Evolutionary conservation across 108 stramenopile species (phyloP).

Genomic region (Pseudonitzschia delicatissima): DNA sequence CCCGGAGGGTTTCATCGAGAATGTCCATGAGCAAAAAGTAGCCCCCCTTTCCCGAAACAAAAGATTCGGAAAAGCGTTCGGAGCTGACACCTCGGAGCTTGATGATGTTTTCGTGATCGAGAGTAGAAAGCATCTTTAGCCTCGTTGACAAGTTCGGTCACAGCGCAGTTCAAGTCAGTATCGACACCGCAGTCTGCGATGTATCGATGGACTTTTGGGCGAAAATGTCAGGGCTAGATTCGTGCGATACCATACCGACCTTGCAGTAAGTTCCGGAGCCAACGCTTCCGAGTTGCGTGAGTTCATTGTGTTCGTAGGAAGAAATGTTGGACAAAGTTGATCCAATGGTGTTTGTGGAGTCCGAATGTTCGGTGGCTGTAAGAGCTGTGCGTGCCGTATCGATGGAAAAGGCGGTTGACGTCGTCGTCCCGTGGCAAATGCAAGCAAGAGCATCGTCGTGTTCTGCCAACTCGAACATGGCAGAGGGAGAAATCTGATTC

Average conservation of each 20-base stretch:
- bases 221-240: no score
- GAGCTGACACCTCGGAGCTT: conserved; percentile 20
- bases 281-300: no score
- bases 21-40: conserved; percentile 70
- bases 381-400: no score
- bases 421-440: background rate
- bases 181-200: background rate
- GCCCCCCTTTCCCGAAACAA: conserved; percentile 14
- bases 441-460: conserved; percentile 8
- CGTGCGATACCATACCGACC: no score
- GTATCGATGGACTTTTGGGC: conserved; percentile 19
- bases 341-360: no score
- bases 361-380: no score
- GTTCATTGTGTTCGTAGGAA: no score
- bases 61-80: conserved; percentile 10
- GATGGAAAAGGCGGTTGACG: background rate
- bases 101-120: conserved; percentile 33
- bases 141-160: conserved; percentile 24
- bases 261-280: no score
- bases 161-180: conserved; percentile 18
- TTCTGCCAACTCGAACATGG: background rate
- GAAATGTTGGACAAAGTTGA: no score
- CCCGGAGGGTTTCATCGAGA: conserved; percentile 40
- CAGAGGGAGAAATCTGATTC: background rate
- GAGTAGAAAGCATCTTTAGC: conserved; percentile 17